Evolutionary conservation across 2,329 filamentous ascomycete genomes (phyloP), one percentile per base, ranked within the genome.

Genomic region (Didymella glomerata): DNA sequence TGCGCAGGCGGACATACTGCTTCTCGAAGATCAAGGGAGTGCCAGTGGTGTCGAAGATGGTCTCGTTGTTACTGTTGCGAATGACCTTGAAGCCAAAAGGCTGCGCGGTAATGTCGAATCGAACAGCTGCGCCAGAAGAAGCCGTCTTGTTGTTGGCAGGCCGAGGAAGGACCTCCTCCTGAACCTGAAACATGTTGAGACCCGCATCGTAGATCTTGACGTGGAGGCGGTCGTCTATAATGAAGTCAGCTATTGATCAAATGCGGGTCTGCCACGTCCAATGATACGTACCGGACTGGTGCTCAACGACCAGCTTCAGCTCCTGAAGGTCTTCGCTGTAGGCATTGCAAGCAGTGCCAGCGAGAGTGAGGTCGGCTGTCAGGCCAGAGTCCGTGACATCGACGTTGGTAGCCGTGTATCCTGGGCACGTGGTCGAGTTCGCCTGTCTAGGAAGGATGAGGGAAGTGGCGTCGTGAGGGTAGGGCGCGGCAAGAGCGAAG

Each of bases 1-100:
- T 93, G 42, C 89, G 84, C 58, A 94, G 81, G 20, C 88, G 86
- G 24, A 95, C 77, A 68, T 92, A 95, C 75, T 95, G 91, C 11
- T 86, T 86, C 77, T 95, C 88, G 67, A 93, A 95, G 42, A 95
- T 81, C 11, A 95, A 78, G 9, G 82, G 80, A 4, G 85, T 84
- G 1, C 83, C 88, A 0, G 86, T 86, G 0, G 90, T 91, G 68
- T 93, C 88, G 72, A 92, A 92, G 10, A 92, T 76, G 3, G 85
- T 80, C 62, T 88, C 84, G 42, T 76, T 82, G 7, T 81, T 88
- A 47, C 80, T 82, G 64, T 82, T 84, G 28, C 87, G 85, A 45
- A 78, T 81, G 10, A 93, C 82, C 0, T 80, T 82, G 77, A 93
- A 93, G 11, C 85, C 87, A 77, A 92, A 92, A 0, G 90, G 90